Conservation (phyloP, 345 rosid species). For the Aegle marmelos region DNA sequence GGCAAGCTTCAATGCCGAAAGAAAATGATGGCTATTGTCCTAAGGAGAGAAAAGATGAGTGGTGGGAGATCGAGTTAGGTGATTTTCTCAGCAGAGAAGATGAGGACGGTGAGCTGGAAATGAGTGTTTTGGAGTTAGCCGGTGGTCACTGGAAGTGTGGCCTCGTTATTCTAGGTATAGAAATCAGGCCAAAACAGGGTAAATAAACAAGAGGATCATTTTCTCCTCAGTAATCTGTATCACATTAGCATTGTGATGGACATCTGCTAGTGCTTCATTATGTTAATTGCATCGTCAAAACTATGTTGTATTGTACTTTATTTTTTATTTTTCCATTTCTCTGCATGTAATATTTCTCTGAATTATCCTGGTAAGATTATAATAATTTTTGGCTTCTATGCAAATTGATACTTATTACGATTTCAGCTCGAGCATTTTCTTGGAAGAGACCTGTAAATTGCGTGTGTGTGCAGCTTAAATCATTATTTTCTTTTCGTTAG, state of each 20-base stretch:
- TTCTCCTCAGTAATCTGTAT: not conserved
- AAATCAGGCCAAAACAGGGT: slow-evolving; percentile 45
- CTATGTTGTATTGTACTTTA: not conserved
- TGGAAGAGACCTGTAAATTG: too few relatives aligned
- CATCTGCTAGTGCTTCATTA: not conserved
- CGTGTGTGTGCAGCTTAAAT: too few relatives aligned
- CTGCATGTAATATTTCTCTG: not conserved
- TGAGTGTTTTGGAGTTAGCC: slow-evolving; percentile 39
- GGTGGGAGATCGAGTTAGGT: slow-evolving; percentile 68
- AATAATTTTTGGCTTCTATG: not conserved
- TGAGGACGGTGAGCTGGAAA: slow-evolving; percentile 40
- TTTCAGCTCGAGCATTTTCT: too few relatives aligned
- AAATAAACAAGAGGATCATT: not conserved
- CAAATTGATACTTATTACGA: too few relatives aligned
- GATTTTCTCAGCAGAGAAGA: slow-evolving; percentile 27
- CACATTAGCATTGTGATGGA: not conserved
- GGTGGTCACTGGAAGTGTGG: slow-evolving; percentile 58
- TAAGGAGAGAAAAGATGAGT: slow-evolving; percentile 53
- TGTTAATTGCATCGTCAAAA: not conserved
- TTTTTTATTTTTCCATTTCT: not conserved
- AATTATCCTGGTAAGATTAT: not conserved
- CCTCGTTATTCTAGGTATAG: slow-evolving; percentile 53
- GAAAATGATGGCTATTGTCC: slow-evolving; percentile 20
- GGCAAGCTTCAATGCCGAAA: not conserved
- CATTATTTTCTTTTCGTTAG: not conserved